Evolutionary conservation across 2,329 filamentous ascomycete genomes (phyloP).

Genomic region (Sclerotinia borealis): DNA sequence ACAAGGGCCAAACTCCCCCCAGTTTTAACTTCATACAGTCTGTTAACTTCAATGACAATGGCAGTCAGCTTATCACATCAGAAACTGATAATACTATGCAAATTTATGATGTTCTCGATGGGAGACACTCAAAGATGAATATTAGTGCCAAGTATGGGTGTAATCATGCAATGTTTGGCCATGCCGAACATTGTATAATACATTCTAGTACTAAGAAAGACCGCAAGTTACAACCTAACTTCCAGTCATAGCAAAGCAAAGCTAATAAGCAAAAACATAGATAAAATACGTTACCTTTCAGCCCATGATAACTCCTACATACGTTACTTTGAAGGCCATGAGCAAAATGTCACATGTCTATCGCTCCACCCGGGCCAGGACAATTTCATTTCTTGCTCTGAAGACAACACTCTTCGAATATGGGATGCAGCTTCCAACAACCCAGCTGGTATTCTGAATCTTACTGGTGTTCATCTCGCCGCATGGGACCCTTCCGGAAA

Average conservation of each 20-base stretch:
- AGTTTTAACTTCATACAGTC: constrained; percentile 65
- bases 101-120: constrained; percentile 89
- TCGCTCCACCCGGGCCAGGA: constrained; percentile 80
- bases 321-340: constrained; percentile 91
- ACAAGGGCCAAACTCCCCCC: constrained; percentile 27
- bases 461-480: constrained; percentile 74
- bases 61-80: constrained; percentile 84
- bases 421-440: constrained; percentile 77
- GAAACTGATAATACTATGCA: constrained; percentile 94
- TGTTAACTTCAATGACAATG: constrained; percentile 92
- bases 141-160: constrained; percentile 96
- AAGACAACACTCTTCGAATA: constrained; percentile 83
- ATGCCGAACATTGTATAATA: constrained; percentile 78
- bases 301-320: constrained; percentile 96
- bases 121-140: constrained; percentile 80
- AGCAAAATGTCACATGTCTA: constrained; percentile 74
- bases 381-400: constrained; percentile 84
- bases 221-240: constrained; percentile 42
- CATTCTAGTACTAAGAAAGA: constrained; percentile 96
- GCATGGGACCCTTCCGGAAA: constrained; percentile 90
- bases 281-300: constrained; percentile 78
- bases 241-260: background rate
- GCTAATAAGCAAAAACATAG: constrained; percentile 35
- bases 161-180: constrained; percentile 89
- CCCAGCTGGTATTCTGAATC: constrained; percentile 71